Percentiles rank a stretch among this genome's conserved stretches.
These are phyloP conservation scores for Phoma sp. DNA, from an alignment of 2,329 filamentous ascomycete species.

Conservation along the genomic window DNA sequence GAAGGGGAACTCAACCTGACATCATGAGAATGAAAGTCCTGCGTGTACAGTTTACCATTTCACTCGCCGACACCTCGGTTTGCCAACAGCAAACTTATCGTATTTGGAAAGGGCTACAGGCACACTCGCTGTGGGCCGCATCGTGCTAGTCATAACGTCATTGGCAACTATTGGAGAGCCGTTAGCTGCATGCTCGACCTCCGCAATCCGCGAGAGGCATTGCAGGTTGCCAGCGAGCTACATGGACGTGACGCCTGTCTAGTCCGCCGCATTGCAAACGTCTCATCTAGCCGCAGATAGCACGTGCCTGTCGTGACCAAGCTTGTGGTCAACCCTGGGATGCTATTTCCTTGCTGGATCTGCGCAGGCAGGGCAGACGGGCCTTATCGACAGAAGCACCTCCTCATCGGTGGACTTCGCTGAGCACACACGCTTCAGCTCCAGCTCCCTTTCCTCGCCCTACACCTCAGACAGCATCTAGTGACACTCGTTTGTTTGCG, in stretches of 20 bases:
- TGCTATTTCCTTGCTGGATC: slow-evolving; percentile 17
- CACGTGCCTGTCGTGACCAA: slow-evolving; percentile 11
- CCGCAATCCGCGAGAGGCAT: slow-evolving; percentile 1
- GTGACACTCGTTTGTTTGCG: slow-evolving; percentile 30
- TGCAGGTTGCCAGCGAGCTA: neutral
- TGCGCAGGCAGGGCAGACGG: slow-evolving; percentile 4
- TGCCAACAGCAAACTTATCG: neutral
- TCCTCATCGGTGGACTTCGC: slow-evolving; percentile 6
- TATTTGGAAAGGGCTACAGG: neutral
- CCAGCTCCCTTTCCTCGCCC: slow-evolving; percentile 17
- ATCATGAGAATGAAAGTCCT: too few species aligned
- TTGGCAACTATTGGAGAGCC: slow-evolving; percentile 9
- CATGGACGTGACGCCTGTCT: neutral
- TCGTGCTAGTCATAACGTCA: slow-evolving; percentile 15
- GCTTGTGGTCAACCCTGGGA: slow-evolving; percentile 8
- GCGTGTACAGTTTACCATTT: too few species aligned
- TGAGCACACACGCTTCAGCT: neutral
- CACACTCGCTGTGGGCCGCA: neutral
- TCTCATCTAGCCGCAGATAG: slow-evolving; percentile 1
- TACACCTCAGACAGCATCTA: slow-evolving; percentile 23
- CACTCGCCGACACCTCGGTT: too few species aligned
- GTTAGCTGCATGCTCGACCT: slow-evolving; percentile 7
- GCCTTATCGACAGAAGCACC: slow-evolving; percentile 13
- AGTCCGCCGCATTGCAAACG: neutral
- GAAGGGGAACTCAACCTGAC: neutral